These are phyloP conservation scores for Xylaria telfairii DNA, from an alignment of 495 filamentous ascomycete species.

Conservation along the genomic window DNA sequence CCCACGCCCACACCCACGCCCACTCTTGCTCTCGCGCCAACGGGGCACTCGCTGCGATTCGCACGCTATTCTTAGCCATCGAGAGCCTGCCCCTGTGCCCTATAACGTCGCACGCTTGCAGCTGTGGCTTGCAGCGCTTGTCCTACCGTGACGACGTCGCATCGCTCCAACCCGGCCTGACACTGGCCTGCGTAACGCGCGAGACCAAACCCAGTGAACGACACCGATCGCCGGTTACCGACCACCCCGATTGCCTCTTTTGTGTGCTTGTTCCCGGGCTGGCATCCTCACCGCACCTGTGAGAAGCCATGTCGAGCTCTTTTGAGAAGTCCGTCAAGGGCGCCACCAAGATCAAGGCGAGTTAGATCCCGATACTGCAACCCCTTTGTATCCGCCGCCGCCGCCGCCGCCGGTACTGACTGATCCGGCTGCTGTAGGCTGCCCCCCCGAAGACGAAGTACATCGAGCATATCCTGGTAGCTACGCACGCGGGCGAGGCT, in stretches of 20 bases:
- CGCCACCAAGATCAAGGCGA: slow-evolving; percentile 91
- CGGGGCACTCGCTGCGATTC: not conserved
- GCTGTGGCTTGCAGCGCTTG: slow-evolving; percentile 13
- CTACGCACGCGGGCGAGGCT: slow-evolving; percentile 92
- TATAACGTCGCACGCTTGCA: slow-evolving; percentile 2
- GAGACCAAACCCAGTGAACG: not conserved
- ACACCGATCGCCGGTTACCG: not conserved
- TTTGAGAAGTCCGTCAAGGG: slow-evolving; percentile 95
- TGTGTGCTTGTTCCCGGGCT: not conserved
- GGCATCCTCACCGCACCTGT: not conserved
- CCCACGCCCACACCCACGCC: not conserved
- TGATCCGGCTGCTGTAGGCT: slow-evolving; percentile 60
- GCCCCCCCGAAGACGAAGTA: slow-evolving; percentile 99
- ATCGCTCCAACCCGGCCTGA: not conserved
- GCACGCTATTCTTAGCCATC: not conserved
- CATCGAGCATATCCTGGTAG: slow-evolving; percentile 96
- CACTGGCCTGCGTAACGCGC: slow-evolving; percentile 10
- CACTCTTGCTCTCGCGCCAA: not conserved
- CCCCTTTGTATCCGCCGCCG: slow-evolving; percentile 19
- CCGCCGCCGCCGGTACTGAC: slow-evolving; percentile 31
- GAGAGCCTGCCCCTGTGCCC: not conserved
- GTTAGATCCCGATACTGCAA: slow-evolving; percentile 29
- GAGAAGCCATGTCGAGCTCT: slow-evolving; percentile 70
- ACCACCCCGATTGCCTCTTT: not conserved
- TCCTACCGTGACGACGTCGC: slow-evolving; percentile 21